Evolutionary conservation across 148 eudicot genomes (phyloP).

Genomic region (Bassia scoparia): DNA sequence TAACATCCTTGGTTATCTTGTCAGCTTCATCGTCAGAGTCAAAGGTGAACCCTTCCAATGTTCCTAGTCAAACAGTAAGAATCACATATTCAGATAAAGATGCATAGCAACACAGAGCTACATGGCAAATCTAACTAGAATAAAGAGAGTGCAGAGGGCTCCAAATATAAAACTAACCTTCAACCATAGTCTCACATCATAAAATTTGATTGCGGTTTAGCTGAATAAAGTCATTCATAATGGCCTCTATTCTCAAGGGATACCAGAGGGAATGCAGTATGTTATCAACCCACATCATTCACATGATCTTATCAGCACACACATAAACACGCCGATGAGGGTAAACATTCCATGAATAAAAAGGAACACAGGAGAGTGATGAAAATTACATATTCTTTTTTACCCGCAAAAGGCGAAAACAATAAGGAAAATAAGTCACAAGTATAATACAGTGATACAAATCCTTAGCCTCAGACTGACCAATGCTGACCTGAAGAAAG

Average conservation of each 20-base stretch:
- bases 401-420: not conserved
- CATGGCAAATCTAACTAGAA: not conserved
- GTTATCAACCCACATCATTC: not conserved
- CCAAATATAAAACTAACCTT: conserved; percentile 49
- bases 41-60: conserved; percentile 88
- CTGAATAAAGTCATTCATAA: conserved; percentile 94
- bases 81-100: not conserved
- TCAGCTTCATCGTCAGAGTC: conserved; percentile 94
- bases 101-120: conserved; percentile 3
- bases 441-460: conserved; percentile 27
- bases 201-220: conserved; percentile 86
- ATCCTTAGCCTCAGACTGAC: conserved; percentile 97
- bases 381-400: too few relatives aligned
- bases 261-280: conserved; percentile 17
- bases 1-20: conserved; percentile 44
- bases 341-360: too few relatives aligned
- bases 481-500: conserved; percentile 78
- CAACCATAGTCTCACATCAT: conserved; percentile 93
- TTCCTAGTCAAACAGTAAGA: conserved; percentile 40
- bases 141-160: not conserved
- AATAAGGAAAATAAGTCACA: conserved; percentile 6
- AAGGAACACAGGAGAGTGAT: too few relatives aligned
- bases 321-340: too few relatives aligned
- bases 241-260: conserved; percentile 67
- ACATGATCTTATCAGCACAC: conserved; percentile 7